Evolutionary conservation across 139 green algal species (phyloP).

Genomic region (Microglena sp.): DNA sequence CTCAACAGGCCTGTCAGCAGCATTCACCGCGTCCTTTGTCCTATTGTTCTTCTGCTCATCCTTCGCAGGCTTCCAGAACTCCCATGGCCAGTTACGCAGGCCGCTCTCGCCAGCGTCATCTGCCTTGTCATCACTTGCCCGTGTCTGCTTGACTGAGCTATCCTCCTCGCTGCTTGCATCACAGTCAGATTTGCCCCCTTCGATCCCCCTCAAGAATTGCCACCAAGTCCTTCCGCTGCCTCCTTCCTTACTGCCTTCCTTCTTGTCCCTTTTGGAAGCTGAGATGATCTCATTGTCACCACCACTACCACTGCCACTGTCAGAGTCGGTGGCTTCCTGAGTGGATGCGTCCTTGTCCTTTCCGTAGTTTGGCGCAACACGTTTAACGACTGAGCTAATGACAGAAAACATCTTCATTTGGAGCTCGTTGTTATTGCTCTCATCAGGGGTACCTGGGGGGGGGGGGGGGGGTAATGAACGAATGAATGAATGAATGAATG

Average conservation of each 20-base stretch:
- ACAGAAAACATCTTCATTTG: background rate
- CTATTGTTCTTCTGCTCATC: background rate
- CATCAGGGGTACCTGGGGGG: background rate
- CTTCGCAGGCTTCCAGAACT: too few species aligned
- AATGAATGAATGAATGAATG: background rate
- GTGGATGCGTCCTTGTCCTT: too few species aligned
- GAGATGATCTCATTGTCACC: background rate
- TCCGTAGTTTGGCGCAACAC: background rate
- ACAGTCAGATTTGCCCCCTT: background rate
- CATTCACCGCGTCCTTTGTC: background rate
- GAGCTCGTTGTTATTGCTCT: background rate
- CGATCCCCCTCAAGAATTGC: background rate
- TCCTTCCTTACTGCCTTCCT: background rate
- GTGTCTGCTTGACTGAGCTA: too few species aligned
- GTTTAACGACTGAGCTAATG: background rate
- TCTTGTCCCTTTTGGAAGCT: background rate
- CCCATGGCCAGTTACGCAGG: background rate
- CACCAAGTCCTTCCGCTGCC: background rate
- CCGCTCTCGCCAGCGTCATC: background rate
- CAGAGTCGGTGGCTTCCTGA: background rate
- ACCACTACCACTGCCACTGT: background rate
- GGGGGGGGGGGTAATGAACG: background rate
- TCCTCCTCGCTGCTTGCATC: too few species aligned
- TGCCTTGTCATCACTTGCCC: background rate
- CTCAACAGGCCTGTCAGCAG: slow-evolving; percentile 45